A percentile compares a stretch with the other conserved stretches of the same genome.
These are phyloP conservation scores for Bruguiera gymnorhiza DNA, from an alignment of 345 rosid genomes.

Conservation along the genomic window DNA sequence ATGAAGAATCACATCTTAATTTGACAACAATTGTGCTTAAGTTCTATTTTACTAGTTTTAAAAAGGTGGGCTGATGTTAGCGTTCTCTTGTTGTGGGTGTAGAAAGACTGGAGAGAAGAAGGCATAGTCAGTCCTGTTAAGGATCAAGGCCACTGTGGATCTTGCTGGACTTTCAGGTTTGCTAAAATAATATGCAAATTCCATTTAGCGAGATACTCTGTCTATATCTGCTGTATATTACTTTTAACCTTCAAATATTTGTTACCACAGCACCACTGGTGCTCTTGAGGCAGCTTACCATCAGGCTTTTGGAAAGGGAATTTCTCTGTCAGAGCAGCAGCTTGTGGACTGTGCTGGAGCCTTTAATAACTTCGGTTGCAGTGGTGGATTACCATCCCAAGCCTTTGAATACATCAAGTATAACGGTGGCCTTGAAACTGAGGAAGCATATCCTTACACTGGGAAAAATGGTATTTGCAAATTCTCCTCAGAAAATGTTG, in stretches of 20 bases:
- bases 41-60: neutral
- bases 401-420: conserved; percentile 92
- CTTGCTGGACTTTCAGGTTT: conserved; percentile 99
- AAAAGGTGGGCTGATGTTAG: neutral
- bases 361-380: conserved; percentile 84
- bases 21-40: too few species aligned
- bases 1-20: too few species aligned
- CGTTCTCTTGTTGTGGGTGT: conserved; percentile 7
- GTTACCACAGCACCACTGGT: conserved; percentile 70
- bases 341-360: conserved; percentile 97
- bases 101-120: conserved; percentile 92
- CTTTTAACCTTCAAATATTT: conserved; percentile 1
- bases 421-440: conserved; percentile 94
- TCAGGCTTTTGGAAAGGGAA: conserved; percentile 80
- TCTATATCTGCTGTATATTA: neutral
- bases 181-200: neutral
- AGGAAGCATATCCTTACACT: conserved; percentile 79
- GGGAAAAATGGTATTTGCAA: conserved; percentile 64
- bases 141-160: conserved; percentile 90
- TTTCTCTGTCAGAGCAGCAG: conserved; percentile 92
- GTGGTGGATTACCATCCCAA: conserved; percentile 95
- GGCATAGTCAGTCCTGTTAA: conserved; percentile 92
- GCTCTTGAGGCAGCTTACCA: conserved; percentile 98
- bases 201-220: neutral
- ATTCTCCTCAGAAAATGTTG: conserved; percentile 70